Percentiles rank a stretch among this genome's conserved stretches.
Conservation (phyloP, 257 asterid species). For the Solanum bulbocastanum region DNA sequence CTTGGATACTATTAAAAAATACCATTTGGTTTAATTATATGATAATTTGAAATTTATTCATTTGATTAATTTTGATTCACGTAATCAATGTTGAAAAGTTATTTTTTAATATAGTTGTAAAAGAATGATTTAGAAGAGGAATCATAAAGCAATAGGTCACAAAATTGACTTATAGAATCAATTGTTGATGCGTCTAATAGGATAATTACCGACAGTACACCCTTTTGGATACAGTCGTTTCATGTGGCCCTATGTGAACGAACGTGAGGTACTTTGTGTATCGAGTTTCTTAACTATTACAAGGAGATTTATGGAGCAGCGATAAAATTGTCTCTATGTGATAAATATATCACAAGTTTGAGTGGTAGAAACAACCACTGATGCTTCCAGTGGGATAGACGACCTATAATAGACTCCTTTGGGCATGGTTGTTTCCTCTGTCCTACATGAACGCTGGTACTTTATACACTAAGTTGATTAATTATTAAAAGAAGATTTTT, state of each 20-base stretch:
- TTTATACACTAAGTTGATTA: not conserved
- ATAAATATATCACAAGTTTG: not conserved
- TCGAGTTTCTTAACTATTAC: not conserved
- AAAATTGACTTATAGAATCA: not conserved
- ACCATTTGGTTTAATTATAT: not conserved
- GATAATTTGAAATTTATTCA: not conserved
- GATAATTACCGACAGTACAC: not conserved
- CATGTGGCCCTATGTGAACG: not conserved
- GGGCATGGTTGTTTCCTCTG: not conserved
- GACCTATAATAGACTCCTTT: not conserved
- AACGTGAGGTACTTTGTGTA: not conserved
- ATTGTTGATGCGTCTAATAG: not conserved
- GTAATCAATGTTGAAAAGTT: too few species aligned
- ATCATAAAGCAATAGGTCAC: not conserved
- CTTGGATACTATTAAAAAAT: not conserved
- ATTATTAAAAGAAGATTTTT: not conserved
- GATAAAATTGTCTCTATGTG: fast-evolving
- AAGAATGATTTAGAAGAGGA: not conserved
- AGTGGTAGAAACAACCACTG: too few species aligned
- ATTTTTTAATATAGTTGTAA: not conserved
- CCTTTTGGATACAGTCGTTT: not conserved
- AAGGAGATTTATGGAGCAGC: not conserved
- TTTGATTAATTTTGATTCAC: not conserved
- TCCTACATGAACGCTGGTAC: not conserved
- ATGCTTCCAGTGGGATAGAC: too few species aligned